phyloP scores from a whole-genome alignment of 495 filamentous ascomycete genomes.

The Sabuloglossum arenarium region DNA sequence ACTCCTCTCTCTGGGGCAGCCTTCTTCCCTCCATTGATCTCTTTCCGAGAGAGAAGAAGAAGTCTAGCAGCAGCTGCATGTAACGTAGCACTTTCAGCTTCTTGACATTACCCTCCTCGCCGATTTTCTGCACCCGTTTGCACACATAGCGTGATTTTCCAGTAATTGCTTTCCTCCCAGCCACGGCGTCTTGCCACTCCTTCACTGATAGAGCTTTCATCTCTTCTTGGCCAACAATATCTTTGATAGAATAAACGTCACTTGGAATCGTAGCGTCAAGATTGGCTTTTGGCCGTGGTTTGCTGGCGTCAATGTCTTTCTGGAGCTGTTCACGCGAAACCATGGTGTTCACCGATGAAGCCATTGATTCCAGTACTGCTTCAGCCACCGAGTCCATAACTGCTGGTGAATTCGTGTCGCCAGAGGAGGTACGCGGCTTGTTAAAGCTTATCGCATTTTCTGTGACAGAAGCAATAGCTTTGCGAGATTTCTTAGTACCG shows the following conservation, averaged over 20 bases:
- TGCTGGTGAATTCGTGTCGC: conserved; percentile 19
- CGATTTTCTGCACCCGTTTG: conserved; percentile 6
- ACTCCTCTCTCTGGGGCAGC: conserved; percentile 20
- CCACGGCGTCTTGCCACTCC: conserved; percentile 31
- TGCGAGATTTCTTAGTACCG: conserved; percentile 85
- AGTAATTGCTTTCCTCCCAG: conserved; percentile 29
- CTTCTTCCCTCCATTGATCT: conserved; percentile 8
- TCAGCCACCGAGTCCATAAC: conserved; percentile 31
- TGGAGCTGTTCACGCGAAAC: conserved; percentile 41
- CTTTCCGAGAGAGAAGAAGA: conserved; percentile 27
- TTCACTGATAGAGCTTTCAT: not conserved
- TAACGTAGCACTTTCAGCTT: conserved; percentile 46
- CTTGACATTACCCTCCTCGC: conserved; percentile 30
- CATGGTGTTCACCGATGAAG: conserved; percentile 32
- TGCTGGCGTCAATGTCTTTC: conserved; percentile 40
- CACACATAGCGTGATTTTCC: conserved; percentile 18
- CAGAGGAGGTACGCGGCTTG: conserved; percentile 1
- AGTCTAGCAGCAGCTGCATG: conserved; percentile 40
- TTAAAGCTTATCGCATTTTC: conserved; percentile 48
- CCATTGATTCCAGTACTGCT: conserved; percentile 16
- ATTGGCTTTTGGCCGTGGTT: conserved; percentile 64
- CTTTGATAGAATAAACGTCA: conserved; percentile 60
- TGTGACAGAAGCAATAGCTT: conserved; percentile 52
- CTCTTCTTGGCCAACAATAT: conserved; percentile 29
- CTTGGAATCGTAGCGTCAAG: conserved; percentile 45